Evolutionary conservation across 208 protist species (phyloP).

Genomic region (Trypanosoma caninum): DNA sequence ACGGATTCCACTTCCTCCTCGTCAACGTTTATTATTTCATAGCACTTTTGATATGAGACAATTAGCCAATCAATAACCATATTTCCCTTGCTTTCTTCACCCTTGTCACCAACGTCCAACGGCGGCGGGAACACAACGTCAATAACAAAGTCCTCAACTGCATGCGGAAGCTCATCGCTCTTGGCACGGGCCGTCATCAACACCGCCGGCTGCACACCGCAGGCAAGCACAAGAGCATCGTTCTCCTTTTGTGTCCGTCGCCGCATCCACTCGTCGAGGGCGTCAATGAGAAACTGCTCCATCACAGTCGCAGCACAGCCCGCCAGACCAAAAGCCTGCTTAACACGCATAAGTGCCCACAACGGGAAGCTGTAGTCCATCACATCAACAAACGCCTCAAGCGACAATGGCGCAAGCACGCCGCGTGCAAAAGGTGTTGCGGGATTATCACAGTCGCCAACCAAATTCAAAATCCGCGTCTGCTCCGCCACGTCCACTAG

Average conservation of each 20-base stretch:
- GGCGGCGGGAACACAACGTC: slow-evolving; percentile 78
- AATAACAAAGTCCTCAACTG: slow-evolving; percentile 74
- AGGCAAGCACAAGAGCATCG: slow-evolving; percentile 57
- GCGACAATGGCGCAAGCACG: slow-evolving; percentile 37
- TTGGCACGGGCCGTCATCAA: slow-evolving; percentile 31
- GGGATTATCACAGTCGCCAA: slow-evolving; percentile 22
- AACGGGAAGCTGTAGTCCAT: slow-evolving; percentile 48
- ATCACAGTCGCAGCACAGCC: slow-evolving; percentile 23
- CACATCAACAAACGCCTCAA: slow-evolving; percentile 35
- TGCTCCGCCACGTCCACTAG: slow-evolving; percentile 43
- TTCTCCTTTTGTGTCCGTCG: slow-evolving; percentile 26
- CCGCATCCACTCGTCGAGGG: slow-evolving; percentile 64
- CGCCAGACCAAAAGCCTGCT: slow-evolving; percentile 35
- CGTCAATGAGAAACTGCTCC: slow-evolving; percentile 85
- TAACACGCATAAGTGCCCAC: slow-evolving; percentile 39
- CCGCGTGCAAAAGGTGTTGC: slow-evolving; percentile 27
- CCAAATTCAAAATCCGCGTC: slow-evolving; percentile 29
- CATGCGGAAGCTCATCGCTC: slow-evolving; percentile 29
- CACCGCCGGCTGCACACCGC: slow-evolving; percentile 63
- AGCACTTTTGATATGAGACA: slow-evolving; percentile 65
- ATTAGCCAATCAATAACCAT: slow-evolving; percentile 66
- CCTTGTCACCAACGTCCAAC: neutral
- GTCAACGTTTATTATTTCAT: slow-evolving; percentile 49
- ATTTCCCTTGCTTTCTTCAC: slow-evolving; percentile 1
- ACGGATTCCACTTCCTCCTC: neutral